Conservation (phyloP, 331 rosid genomes). For the Pyrus hybrid region DNA sequence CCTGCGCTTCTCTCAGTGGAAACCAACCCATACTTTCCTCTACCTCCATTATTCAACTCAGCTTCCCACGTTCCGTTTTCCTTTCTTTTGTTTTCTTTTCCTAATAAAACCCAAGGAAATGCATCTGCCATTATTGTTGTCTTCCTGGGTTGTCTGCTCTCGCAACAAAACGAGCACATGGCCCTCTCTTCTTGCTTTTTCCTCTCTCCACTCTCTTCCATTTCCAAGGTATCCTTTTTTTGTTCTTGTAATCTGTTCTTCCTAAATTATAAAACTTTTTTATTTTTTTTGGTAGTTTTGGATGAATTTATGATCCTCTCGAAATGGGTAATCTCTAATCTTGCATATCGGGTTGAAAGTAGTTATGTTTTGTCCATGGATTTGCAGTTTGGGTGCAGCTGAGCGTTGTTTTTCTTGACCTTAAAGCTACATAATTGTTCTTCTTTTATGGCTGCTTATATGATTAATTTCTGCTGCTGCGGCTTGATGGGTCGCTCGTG, state of each 20-base stretch:
- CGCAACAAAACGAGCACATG: slow-evolving; percentile 29
- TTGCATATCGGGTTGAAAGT: not conserved
- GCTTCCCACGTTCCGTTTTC: not conserved
- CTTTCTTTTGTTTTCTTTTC: not conserved
- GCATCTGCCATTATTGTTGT: slow-evolving; percentile 20
- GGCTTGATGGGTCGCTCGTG: no score
- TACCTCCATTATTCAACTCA: not conserved
- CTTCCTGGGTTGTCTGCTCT: slow-evolving; percentile 13
- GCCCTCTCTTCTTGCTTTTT: slow-evolving; percentile 36
- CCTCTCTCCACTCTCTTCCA: slow-evolving; percentile 22
- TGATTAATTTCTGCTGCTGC: no score
- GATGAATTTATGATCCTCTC: not conserved
- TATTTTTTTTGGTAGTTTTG: not conserved
- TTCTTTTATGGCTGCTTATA: no score
- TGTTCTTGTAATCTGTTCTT: not conserved
- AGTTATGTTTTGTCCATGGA: no score
- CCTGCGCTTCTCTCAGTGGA: slow-evolving; percentile 21
- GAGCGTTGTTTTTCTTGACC: no score
- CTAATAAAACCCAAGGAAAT: not conserved
- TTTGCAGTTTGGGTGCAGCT: no score
- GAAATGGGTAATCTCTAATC: not conserved
- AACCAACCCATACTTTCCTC: not conserved
- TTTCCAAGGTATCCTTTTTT: slow-evolving; percentile 35
- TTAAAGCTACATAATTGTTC: no score
- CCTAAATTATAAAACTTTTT: not conserved